These are phyloP conservation scores for Furcasterigmium furcatum DNA, from an alignment of 2,329 filamentous ascomycete species.

Conservation along the genomic window DNA sequence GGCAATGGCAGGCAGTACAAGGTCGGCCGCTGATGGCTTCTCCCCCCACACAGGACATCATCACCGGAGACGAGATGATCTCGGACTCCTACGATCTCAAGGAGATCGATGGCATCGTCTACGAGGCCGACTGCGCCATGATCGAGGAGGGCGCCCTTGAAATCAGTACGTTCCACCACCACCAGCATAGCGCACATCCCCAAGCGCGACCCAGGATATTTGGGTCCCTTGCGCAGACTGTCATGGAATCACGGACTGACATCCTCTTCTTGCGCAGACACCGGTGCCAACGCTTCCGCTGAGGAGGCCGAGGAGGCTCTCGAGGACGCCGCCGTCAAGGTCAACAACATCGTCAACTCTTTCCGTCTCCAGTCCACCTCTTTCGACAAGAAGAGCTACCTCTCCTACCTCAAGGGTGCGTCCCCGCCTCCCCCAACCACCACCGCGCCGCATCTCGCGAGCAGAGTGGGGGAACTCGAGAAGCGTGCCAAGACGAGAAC, in stretches of 20 bases:
- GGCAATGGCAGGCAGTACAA: slow-evolving; percentile 3
- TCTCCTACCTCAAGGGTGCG: slow-evolving; percentile 80
- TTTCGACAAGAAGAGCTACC: slow-evolving; percentile 88
- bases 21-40: slow-evolving; percentile 11
- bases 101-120: slow-evolving; percentile 74
- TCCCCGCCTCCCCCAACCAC: slow-evolving; percentile 3
- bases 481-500: too few species aligned
- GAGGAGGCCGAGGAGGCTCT: slow-evolving; percentile 77
- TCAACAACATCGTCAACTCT: slow-evolving; percentile 91
- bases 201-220: too few species aligned
- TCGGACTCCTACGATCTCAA: slow-evolving; percentile 90
- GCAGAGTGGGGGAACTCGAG: not conserved
- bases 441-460: not conserved
- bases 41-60: slow-evolving; percentile 66
- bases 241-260: not conserved
- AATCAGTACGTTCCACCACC: slow-evolving; percentile 56
- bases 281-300: slow-evolving; percentile 93
- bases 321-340: slow-evolving; percentile 68
- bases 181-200: slow-evolving; percentile 5
- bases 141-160: slow-evolving; percentile 74
- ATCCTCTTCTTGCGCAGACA: slow-evolving; percentile 50
- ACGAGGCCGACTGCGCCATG: slow-evolving; percentile 90
- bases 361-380: slow-evolving; percentile 80
- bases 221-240: too few species aligned
- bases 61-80: slow-evolving; percentile 93